Percentiles rank a stretch among this genome's conserved stretches.
phyloP scores from a whole-genome alignment of 148 eudicot genomes.

The Rhododendron simsii region DNA sequence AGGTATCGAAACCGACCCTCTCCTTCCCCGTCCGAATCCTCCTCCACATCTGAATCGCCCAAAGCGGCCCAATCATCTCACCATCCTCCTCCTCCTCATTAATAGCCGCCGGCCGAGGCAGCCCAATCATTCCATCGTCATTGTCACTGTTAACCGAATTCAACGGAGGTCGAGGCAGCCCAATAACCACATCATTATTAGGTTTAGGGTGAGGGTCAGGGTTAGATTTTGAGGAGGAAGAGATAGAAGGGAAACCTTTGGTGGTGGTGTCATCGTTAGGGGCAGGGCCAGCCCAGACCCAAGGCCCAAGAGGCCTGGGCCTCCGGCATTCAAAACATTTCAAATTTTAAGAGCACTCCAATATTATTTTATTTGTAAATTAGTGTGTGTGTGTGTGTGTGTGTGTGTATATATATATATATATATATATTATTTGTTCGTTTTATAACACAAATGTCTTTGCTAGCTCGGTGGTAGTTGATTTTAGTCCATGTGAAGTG shows the following conservation, averaged over 20 bases:
- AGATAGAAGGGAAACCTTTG: conserved; percentile 33
- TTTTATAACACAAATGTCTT: no score
- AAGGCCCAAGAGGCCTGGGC: no score
- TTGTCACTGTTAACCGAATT: background rate
- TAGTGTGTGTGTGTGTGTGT: no score
- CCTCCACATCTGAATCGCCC: conserved; percentile 47
- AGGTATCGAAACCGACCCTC: conserved; percentile 49
- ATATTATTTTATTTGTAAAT: no score
- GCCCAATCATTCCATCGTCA: conserved; percentile 28
- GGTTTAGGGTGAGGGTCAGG: conserved; percentile 19
- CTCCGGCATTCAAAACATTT: no score
- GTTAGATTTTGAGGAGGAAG: conserved; percentile 47
- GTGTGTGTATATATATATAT: no score
- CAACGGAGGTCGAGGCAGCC: background rate
- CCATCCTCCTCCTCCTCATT: conserved; percentile 29
- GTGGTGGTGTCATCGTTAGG: background rate
- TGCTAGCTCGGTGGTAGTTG: no score
- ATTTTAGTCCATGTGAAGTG: no score
- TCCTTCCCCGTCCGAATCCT: conserved; percentile 31
- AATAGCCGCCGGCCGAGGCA: conserved; percentile 23
- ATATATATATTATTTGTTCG: no score
- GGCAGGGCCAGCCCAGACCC: no score
- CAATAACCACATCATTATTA: background rate
- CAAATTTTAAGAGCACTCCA: no score
- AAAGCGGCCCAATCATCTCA: conserved; percentile 50